Conservation (phyloP, 306 rosid species). For the Medicago ruthenica region DNA sequence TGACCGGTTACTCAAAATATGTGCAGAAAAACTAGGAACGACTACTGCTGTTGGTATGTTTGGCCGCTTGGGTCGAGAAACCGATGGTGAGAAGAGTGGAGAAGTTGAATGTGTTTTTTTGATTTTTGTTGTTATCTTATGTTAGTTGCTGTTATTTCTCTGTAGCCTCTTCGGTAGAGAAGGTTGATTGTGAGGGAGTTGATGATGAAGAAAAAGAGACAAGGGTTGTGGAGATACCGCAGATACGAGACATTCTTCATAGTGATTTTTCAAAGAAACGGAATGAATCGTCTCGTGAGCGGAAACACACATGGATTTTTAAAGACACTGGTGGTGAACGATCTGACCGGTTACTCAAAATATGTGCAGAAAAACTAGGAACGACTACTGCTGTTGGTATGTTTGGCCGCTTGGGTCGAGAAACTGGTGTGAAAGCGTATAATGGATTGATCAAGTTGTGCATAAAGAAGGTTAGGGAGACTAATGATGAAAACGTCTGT, state of each 20-base stretch:
- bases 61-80: no score
- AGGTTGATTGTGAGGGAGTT: conserved; percentile 29
- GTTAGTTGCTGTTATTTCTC: conserved; percentile 25
- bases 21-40: neutral
- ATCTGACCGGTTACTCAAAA: conserved; percentile 47
- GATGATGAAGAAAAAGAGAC: conserved; percentile 31
- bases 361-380: conserved; percentile 64
- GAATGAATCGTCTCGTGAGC: no score
- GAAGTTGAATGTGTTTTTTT: conserved; percentile 4
- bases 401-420: conserved; percentile 67
- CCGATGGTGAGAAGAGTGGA: conserved; percentile 14
- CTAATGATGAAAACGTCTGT: conserved; percentile 53
- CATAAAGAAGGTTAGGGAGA: conserved; percentile 62
- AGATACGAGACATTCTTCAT: no score
- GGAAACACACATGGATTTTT: conserved; percentile 62
- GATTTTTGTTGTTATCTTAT: conserved; percentile 11
- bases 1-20: no score
- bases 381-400: conserved; percentile 43
- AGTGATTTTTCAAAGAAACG: no score
- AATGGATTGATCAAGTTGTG: conserved; percentile 58
- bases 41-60: no score
- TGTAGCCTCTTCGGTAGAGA: conserved; percentile 42
- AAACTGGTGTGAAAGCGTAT: conserved; percentile 67
- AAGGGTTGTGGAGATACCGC: no score
- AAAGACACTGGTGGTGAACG: conserved; percentile 37